Conservation (phyloP, 805 yeast genomes). For the Hanseniaspora thailandica region DNA sequence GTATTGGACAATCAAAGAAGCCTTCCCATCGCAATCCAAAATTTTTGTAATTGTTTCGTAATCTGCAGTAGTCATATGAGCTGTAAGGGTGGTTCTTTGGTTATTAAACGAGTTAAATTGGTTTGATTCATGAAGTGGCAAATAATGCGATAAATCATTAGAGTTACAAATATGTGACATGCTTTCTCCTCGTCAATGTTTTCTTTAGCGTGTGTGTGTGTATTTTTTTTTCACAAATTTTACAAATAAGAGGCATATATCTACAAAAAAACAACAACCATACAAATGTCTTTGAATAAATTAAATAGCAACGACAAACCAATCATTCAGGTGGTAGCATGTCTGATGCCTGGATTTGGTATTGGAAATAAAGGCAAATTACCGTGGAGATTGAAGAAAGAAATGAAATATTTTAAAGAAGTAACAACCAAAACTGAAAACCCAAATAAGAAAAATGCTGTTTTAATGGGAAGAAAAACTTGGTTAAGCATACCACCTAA, state of each 20-base stretch:
- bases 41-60: neutral
- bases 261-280: too few relatives aligned
- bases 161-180: too few relatives aligned
- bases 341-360: conserved; percentile 65
- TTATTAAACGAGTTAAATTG: too few relatives aligned
- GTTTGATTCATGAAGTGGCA: too few relatives aligned
- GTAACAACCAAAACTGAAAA: conserved; percentile 44
- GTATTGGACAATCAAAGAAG: conserved; percentile 2
- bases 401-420: conserved; percentile 72
- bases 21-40: conserved; percentile 3
- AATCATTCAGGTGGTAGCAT: conserved; percentile 70
- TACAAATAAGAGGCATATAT: too few relatives aligned
- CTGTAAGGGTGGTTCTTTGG: neutral
- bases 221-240: too few relatives aligned
- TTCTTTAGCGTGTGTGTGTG: too few relatives aligned
- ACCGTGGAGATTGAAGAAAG: conserved; percentile 80
- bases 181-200: too few relatives aligned
- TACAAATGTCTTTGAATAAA: neutral
- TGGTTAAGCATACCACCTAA: conserved; percentile 85
- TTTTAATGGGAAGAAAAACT: conserved; percentile 90
- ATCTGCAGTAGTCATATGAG: neutral
- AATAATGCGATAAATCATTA: too few relatives aligned
- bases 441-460: conserved; percentile 48
- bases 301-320: conserved; percentile 24
- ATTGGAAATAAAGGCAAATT: conserved; percentile 71